Base-by-base conservation (phyloP, 2,329 filamentous ascomycete species). In the Rhynchosporium secalis region DNA sequence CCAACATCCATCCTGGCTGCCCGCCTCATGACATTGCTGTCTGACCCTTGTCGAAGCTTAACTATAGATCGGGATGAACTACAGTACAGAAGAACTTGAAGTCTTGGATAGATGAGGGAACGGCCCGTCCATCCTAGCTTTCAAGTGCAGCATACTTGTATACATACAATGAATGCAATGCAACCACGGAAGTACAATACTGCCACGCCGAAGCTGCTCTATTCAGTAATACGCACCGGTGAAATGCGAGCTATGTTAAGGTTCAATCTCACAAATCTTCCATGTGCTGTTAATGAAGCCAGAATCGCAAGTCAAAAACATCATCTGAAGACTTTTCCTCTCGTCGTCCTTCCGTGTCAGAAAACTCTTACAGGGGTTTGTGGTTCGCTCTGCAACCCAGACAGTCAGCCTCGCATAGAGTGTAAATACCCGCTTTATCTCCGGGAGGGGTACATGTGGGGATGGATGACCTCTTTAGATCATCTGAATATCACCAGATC, bases 111-210 rank as follows among this genome's bases (percentile, higher is more conserved):
- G 40, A 59, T 56, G 33, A 59, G 51, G 56, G 56, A 33, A 26
- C 61, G 61, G 61, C 49, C 61, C 61, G 61, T 55, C 36, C 46
- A n/a, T 40, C 49, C 61, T 45, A 28, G 26, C 12, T 33, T 46
- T 56, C 4, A 60, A 55, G 33, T 55, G 7, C 6, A 28, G 29
- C 9, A 36, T 38, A 13, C 9, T 45, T 10, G 20, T 20, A 20
- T 20, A 20, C 20, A 20, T 20, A 20, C 20, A 20, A 20, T 20
- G 20, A 20, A 20, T 20, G 20, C 20, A 20, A 20, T 20, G 20
- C 20, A 20, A 20, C 20, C 1, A 20, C 20, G 20, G 20, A 28
- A 56, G 2, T 12, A n/a, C 20, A 20, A 20, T 20, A 20, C 20
- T 20, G 20, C 40, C 40, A 46, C 36, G 51, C 40, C 33, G 33